Conservation (phyloP, 768 basidiomycete genomes). For the Suillus clintonianus region DNA sequence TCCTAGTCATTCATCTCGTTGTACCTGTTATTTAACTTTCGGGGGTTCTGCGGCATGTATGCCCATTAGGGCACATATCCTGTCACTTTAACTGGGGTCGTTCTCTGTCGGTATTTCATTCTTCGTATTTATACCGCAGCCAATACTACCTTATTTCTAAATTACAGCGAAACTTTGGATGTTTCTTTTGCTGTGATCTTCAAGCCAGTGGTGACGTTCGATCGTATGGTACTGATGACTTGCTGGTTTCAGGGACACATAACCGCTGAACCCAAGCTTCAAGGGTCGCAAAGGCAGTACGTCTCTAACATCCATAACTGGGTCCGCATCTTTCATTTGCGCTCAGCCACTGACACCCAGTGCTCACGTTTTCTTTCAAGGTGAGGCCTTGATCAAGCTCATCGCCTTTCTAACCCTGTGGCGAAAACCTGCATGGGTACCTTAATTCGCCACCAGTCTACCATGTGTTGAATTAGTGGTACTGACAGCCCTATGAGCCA, state of each 20-base stretch:
- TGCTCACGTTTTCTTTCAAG: neutral
- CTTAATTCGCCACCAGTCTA: neutral
- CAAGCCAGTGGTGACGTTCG: neutral
- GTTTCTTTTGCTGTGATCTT: neutral
- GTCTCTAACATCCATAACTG: constrained; percentile 39
- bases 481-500: neutral
- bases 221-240: neutral
- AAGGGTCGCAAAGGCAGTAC: constrained; percentile 20
- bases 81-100: neutral
- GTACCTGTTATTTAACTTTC: neutral
- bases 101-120: neutral
- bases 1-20: neutral
- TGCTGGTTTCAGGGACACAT: neutral
- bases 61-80: neutral
- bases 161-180: constrained; percentile 4
- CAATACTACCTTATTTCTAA: constrained; percentile 10
- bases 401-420: neutral
- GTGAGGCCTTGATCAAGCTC: neutral
- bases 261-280: neutral
- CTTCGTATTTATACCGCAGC: neutral
- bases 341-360: neutral
- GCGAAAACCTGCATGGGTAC: neutral
- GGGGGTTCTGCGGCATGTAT: neutral
- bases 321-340: constrained; percentile 49
- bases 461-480: neutral